Conservation (phyloP, 139 green algal genomes). For the Chlamydomonas eustigma region DNA sequence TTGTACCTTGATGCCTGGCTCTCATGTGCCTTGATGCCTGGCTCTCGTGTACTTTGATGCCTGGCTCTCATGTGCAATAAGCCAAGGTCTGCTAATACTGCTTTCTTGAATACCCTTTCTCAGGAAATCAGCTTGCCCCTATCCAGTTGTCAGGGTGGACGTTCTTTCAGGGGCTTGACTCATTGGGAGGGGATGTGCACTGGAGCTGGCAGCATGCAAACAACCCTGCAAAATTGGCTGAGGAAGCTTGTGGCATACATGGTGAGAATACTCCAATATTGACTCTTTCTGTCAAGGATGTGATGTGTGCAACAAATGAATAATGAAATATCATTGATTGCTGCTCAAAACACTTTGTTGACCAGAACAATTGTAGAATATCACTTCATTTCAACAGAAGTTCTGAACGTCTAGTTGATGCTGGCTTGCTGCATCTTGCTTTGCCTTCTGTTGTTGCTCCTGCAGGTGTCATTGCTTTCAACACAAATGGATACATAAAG, state of each 20-base stretch:
- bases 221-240: conserved; percentile 9
- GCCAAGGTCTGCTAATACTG: not conserved
- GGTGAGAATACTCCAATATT: too few species aligned
- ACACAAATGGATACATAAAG: conserved; percentile 22
- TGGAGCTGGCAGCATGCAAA: conserved; percentile 14
- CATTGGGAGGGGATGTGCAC: not conserved
- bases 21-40: conserved; percentile 1
- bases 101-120: not conserved
- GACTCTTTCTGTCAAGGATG: too few species aligned
- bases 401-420: too few species aligned
- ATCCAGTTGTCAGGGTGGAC: conserved; percentile 20
- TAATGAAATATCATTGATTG: too few species aligned
- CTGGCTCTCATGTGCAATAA: not conserved
- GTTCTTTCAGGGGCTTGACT: conserved; percentile 17
- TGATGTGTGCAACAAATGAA: too few species aligned
- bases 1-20: not conserved
- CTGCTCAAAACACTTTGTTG: too few species aligned
- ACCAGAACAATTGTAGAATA: too few species aligned
- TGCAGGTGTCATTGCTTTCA: conserved; percentile 19
- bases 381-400: too few species aligned
- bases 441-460: too few species aligned
- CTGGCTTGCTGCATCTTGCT: too few species aligned
- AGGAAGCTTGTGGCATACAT: not conserved
- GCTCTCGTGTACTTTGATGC: not conserved
- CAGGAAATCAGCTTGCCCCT: conserved; percentile 11